Percentiles rank a stretch among this genome's conserved stretches.
Evolutionary conservation across 331 rosid species (phyloP).

Genomic region (Quercus tomentella): DNA sequence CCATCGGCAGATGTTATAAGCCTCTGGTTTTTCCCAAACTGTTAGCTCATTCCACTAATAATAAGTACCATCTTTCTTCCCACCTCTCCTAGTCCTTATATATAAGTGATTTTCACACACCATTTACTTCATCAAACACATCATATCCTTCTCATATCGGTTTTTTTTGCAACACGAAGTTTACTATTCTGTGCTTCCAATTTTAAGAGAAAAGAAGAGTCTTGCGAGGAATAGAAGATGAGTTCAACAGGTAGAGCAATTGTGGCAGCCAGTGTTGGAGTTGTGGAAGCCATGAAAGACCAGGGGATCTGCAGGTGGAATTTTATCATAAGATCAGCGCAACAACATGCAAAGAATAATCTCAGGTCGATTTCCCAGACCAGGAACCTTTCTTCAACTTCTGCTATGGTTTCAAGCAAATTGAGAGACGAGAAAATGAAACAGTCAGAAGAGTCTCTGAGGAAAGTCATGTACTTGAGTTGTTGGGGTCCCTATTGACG

Average conservation of each 20-base stretch:
- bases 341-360: slow-evolving; percentile 39
- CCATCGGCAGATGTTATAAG: background rate
- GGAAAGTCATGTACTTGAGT: slow-evolving; percentile 64
- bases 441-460: slow-evolving; percentile 49
- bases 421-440: slow-evolving; percentile 31
- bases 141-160: background rate
- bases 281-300: slow-evolving; percentile 61
- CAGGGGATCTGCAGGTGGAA: slow-evolving; percentile 60
- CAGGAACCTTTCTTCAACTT: slow-evolving; percentile 25
- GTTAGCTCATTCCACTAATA: background rate
- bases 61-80: too few species aligned
- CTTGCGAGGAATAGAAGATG: background rate
- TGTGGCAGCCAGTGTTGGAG: slow-evolving; percentile 56
- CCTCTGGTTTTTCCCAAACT: slow-evolving; percentile 23
- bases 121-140: background rate
- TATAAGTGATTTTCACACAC: background rate
- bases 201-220: background rate
- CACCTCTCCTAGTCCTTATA: background rate
- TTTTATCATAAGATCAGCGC: slow-evolving; percentile 28
- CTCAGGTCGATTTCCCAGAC: slow-evolving; percentile 32
- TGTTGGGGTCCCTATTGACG: slow-evolving; percentile 60
- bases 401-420: slow-evolving; percentile 7
- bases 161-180: background rate
- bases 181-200: background rate
- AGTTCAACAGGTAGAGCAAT: slow-evolving; percentile 25